A percentile compares a stretch with the other conserved stretches of the same genome.
Evolutionary conservation across 1,284 basidiomycete species (phyloP).

Genomic region (Moesziomyces antarcticus): DNA sequence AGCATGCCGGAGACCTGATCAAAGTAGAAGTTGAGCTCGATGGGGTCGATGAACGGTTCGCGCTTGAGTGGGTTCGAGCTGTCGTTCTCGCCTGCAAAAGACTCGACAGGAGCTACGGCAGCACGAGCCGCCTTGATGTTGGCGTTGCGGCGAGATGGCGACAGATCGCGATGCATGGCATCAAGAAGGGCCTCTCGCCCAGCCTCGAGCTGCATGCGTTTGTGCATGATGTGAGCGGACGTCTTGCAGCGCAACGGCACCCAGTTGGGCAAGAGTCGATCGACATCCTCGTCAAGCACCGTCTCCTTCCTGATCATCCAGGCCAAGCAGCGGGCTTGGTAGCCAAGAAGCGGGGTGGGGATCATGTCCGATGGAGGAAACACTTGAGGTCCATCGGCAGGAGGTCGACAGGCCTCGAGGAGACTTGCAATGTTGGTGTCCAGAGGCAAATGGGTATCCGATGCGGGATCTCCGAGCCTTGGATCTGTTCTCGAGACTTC

Average conservation of each 20-base stretch:
- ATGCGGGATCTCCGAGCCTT: conserved; percentile 26
- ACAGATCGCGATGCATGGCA: conserved; percentile 23
- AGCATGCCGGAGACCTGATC: conserved; percentile 47
- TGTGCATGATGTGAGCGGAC: conserved; percentile 9
- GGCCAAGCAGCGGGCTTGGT: conserved; percentile 45
- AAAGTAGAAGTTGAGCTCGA: conserved; percentile 32
- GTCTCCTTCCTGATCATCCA: conserved; percentile 50
- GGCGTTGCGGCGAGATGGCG: conserved; percentile 24
- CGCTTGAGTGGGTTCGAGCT: conserved; percentile 23
- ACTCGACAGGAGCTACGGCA: neutral
- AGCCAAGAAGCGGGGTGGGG: conserved; percentile 34
- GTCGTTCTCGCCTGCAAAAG: neutral
- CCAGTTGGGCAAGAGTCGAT: conserved; percentile 41
- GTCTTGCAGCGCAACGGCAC: conserved; percentile 34
- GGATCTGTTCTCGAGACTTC: conserved; percentile 17
- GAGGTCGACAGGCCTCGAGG: conserved; percentile 46
- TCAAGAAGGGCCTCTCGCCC: conserved; percentile 27
- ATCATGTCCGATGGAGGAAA: conserved; percentile 38
- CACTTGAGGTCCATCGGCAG: conserved; percentile 17
- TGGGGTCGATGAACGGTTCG: conserved; percentile 43
- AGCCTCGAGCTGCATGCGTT: conserved; percentile 29
- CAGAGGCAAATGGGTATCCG: conserved; percentile 28
- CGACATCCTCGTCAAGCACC: conserved; percentile 28
- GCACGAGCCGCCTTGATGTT: conserved; percentile 24
- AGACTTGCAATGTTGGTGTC: conserved; percentile 45